Evolutionary conservation across 306 rosid species (phyloP).

Genomic region (Macrotyloma uniflorum): DNA sequence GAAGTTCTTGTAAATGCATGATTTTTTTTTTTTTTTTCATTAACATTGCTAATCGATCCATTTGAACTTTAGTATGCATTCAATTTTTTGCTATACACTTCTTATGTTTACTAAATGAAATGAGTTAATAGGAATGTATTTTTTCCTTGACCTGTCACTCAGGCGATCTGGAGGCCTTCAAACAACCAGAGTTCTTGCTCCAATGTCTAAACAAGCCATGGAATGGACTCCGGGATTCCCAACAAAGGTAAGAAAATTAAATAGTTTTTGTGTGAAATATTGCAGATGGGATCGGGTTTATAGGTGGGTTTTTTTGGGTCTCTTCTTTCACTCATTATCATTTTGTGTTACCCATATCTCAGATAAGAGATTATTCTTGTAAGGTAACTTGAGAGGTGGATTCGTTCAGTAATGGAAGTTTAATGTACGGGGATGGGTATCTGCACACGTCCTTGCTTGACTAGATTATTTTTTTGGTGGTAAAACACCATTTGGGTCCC

Average conservation of each 20-base stretch:
- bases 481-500: too few species aligned
- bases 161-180: constrained; percentile 95
- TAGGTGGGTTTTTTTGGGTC: not conserved
- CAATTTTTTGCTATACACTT: constrained; percentile 3
- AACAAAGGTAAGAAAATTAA: constrained; percentile 66
- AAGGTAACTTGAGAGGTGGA: not conserved
- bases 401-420: constrained; percentile 12
- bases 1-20: constrained; percentile 25
- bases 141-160: constrained; percentile 28
- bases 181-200: constrained; percentile 86
- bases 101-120: not conserved
- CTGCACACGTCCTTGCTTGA: not conserved
- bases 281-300: not conserved
- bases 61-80: constrained; percentile 20
- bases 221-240: constrained; percentile 83
- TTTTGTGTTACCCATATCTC: not conserved
- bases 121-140: constrained; percentile 23
- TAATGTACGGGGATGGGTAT: not conserved
- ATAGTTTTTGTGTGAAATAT: constrained; percentile 10
- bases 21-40: constrained; percentile 6
- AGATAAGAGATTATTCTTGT: constrained; percentile 17
- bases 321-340: not conserved
- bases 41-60: not conserved
- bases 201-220: constrained; percentile 81
- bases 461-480: not conserved